phyloP scores from a whole-genome alignment of 2,329 filamentous ascomycete species.

The Cercospora beticola region DNA sequence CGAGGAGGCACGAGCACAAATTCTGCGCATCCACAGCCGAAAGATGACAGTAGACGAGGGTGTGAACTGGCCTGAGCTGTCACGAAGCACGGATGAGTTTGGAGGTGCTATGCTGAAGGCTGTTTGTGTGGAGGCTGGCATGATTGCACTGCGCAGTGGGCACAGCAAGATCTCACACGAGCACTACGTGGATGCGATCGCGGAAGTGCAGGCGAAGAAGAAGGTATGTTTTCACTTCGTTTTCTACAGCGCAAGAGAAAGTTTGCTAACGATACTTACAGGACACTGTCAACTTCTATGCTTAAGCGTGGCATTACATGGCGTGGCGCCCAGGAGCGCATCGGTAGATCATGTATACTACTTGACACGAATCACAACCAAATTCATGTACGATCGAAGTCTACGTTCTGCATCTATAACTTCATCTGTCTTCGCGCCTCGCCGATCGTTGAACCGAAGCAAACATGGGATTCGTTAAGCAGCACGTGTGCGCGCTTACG shows the following conservation, averaged over 20 bases:
- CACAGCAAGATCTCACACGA: constrained; percentile 97
- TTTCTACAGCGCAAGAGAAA: no score
- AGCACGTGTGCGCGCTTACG: no score
- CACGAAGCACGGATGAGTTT: constrained; percentile 96
- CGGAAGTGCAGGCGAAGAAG: constrained; percentile 94
- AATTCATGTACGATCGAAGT: not conserved
- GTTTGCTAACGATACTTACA: constrained; percentile 18
- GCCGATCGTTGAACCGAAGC: not conserved
- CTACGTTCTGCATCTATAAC: not conserved
- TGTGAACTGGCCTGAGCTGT: constrained; percentile 95
- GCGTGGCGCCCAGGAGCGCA: not conserved
- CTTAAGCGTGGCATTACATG: constrained; percentile 28
- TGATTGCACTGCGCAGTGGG: constrained; percentile 93
- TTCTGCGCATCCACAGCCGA: constrained; percentile 92
- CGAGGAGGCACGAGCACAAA: constrained; percentile 95
- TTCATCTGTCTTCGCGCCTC: not conserved
- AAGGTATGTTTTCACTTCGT: no score
- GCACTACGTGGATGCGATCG: constrained; percentile 97
- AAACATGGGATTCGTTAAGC: no score
- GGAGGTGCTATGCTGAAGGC: constrained; percentile 97
- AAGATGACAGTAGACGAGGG: constrained; percentile 96
- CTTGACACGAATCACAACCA: constrained; percentile 2
- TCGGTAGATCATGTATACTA: constrained; percentile 24
- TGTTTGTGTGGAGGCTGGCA: constrained; percentile 96
- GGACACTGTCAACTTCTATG: constrained; percentile 42